Base-by-base conservation (phyloP, 345 rosid species). In the Moringa oleifera region DNA sequence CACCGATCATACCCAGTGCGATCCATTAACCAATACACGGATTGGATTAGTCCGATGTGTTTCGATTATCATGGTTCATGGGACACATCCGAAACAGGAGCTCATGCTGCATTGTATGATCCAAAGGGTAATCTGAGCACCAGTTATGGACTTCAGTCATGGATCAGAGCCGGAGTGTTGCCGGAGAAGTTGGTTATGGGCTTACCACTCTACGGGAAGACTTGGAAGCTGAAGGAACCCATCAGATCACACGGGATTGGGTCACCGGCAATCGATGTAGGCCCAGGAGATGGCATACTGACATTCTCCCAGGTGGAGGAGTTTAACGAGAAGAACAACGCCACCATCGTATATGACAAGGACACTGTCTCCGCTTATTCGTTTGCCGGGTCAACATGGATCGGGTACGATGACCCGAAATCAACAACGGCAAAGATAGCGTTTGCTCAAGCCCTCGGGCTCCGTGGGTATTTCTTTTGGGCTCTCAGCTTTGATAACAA, bases 401-500 rank as follows among this genome's bases (percentile, higher is more conserved):
- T 81, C 19, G 80, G 84, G 1, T 83, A 79, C 9, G 88, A 85
- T 41, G 79, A 69, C 12, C 46, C 57, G 1, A 16, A 23, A 3
- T 77, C 86, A 0, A 23, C 78, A 0, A 70, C 74, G 6, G 31
- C 53, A 1, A 85, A 85, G 60, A 18, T 85, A 17, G 60, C 58
- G 36, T 79, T 64, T 22, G 91, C 88, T 20, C 75, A 73, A 61
- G 79, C 75, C 8, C 80, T 64, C 20, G 63, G 86, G 55, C 81
- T 85, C 61, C 77, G 91, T 46, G n/a, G n/a, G n/a, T n/a, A n/a
- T n/a, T 85, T 85, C 80, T 81, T 85, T 56, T 85, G 88, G 88
- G 88, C 78, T 18, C 51, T 85, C 0, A 57, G 85, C 20, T 72
- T 0, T 19, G 88, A 83, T 18, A 33, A 21, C 0, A 61, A 75